Evolutionary conservation across 176 grass and related monocot species (phyloP).

Genomic region (Olyra latifolia): DNA sequence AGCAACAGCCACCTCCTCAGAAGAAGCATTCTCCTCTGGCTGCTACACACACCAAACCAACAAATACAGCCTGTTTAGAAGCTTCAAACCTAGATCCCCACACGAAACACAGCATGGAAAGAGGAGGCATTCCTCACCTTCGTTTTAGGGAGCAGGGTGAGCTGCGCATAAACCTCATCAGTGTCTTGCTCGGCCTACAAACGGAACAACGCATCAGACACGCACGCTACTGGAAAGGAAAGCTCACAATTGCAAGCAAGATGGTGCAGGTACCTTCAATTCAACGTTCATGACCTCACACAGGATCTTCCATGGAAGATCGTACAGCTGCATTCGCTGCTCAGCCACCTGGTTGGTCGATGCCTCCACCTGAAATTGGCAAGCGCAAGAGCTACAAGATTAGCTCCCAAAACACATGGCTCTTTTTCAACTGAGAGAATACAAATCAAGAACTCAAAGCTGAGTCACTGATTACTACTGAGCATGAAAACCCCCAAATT

Average conservation of each 20-base stretch:
- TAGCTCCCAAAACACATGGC: background rate
- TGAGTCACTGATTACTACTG: background rate
- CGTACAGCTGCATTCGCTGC: slow-evolving; percentile 70
- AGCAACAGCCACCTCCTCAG: slow-evolving; percentile 36
- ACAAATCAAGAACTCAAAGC: background rate
- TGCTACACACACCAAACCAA: slow-evolving; percentile 31
- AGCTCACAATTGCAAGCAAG: slow-evolving; percentile 4
- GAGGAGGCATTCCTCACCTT: slow-evolving; percentile 45
- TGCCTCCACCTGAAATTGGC: slow-evolving; percentile 74
- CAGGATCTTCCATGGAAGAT: slow-evolving; percentile 83
- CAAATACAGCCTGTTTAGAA: background rate
- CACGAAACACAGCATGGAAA: background rate
- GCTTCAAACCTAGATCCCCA: background rate
- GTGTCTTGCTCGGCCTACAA: slow-evolving; percentile 80
- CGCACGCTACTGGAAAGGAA: background rate
- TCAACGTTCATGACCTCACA: slow-evolving; percentile 83
- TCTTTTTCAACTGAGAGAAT: background rate
- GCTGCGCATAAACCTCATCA: slow-evolving; percentile 92
- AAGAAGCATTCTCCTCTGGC: slow-evolving; percentile 54
- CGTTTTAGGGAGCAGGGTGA: slow-evolving; percentile 71
- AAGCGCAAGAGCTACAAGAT: slow-evolving; percentile 11
- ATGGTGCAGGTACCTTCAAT: slow-evolving; percentile 59
- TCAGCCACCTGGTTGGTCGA: slow-evolving; percentile 83
- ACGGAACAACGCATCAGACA: slow-evolving; percentile 28
- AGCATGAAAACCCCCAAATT: background rate